A percentile compares a stretch with the other conserved stretches of the same genome.
phyloP scores from a whole-genome alignment of 345 rosid species.

The Rhizophora mangle region DNA sequence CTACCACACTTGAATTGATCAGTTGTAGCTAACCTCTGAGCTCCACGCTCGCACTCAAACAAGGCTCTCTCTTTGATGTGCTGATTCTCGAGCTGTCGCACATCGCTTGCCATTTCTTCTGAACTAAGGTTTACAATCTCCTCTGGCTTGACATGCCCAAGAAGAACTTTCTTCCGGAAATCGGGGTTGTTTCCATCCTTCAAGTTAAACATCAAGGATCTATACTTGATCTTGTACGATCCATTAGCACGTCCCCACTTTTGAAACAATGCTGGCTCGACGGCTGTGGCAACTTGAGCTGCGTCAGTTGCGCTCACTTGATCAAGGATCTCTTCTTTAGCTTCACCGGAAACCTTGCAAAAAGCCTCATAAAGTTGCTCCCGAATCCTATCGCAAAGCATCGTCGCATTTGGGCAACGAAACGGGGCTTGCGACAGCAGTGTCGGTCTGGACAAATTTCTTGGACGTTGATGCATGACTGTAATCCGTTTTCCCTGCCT shows the following conservation, averaged over 20 bases:
- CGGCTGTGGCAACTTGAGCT: slow-evolving; percentile 7
- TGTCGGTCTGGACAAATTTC: too few relatives aligned
- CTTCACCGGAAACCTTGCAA: slow-evolving; percentile 8
- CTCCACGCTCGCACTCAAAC: slow-evolving; percentile 71
- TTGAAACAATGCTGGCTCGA: slow-evolving; percentile 4
- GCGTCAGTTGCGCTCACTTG: slow-evolving; percentile 2
- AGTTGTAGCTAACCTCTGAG: slow-evolving; percentile 65
- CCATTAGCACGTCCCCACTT: slow-evolving; percentile 9
- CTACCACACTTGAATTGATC: slow-evolving; percentile 83
- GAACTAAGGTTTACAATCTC: slow-evolving; percentile 2
- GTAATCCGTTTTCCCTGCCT: too few relatives aligned
- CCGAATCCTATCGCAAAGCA: not conserved
- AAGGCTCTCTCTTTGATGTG: slow-evolving; percentile 47
- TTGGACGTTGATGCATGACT: too few relatives aligned
- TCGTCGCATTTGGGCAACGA: not conserved
- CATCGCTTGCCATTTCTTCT: slow-evolving; percentile 16
- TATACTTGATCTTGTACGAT: slow-evolving; percentile 4
- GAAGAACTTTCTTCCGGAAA: slow-evolving; percentile 10
- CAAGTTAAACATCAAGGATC: slow-evolving; percentile 8
- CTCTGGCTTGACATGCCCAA: slow-evolving; percentile 9
- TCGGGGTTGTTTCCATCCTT: slow-evolving; percentile 13
- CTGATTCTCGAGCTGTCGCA: slow-evolving; percentile 4
- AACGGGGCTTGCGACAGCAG: too few relatives aligned
- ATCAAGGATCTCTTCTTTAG: not conserved
- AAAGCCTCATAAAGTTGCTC: slow-evolving; percentile 10